Percentiles rank a stretch among this genome's conserved stretches.
phyloP scores from a whole-genome alignment of 2,329 filamentous ascomycete genomes.

The Pyrenophora tritici-repentis region DNA sequence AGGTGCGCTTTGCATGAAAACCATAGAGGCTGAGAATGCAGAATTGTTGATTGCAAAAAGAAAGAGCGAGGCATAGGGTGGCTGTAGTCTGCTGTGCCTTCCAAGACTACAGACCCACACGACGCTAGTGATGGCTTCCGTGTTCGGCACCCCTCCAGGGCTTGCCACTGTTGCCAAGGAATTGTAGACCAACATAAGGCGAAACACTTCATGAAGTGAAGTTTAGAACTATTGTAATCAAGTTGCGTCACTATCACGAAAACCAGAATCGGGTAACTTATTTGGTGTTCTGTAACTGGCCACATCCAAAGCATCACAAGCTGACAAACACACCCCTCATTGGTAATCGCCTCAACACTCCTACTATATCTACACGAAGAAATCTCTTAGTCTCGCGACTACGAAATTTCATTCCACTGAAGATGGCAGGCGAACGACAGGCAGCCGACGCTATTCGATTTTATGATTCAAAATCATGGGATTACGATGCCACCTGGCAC shows the following conservation, averaged over 20 bases:
- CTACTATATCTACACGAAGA: neutral
- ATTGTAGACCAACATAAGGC: neutral
- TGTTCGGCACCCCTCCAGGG: conserved; percentile 14
- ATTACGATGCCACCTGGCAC: conserved; percentile 52
- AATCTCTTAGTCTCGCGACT: neutral
- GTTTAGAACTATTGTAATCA: neutral
- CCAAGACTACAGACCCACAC: neutral
- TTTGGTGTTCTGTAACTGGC: conserved; percentile 3
- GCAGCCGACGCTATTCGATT: conserved; percentile 38
- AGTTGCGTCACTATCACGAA: neutral
- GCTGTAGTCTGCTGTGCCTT: neutral
- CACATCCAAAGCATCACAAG: conserved; percentile 7
- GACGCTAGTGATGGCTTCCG: conserved; percentile 2
- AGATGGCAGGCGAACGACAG: conserved; percentile 28
- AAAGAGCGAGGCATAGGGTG: neutral
- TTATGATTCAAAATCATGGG: conserved; percentile 43
- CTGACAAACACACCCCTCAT: conserved; percentile 2
- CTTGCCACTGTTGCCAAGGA: neutral
- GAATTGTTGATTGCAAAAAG: neutral
- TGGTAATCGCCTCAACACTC: neutral
- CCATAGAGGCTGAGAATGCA: no score
- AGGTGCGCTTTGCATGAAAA: no score
- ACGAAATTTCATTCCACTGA: neutral
- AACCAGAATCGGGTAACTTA: conserved; percentile 4
- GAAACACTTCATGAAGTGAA: neutral